Percentiles rank a stretch among this genome's conserved stretches.
Evolutionary conservation across 495 filamentous ascomycete species (phyloP).

Genomic region (Polyplosphaeria fusca): DNA sequence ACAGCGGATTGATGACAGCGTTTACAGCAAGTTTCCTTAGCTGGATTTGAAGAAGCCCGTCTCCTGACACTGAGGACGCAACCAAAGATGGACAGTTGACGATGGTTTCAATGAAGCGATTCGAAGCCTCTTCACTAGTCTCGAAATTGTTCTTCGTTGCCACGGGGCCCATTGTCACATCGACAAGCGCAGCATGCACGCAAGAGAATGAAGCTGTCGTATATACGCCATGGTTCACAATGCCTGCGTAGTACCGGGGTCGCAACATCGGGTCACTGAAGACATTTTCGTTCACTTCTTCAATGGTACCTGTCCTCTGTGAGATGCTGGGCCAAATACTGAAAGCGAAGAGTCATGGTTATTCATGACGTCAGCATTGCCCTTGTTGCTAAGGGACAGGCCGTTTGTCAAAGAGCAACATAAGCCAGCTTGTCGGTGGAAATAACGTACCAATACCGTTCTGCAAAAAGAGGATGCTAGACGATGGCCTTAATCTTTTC

Average conservation of each 20-base stretch:
- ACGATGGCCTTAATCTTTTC: neutral
- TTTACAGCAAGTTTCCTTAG: conserved; percentile 15
- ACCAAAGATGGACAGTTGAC: neutral
- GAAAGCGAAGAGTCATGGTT: neutral
- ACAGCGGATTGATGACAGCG: conserved; percentile 16
- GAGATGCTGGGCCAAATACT: neutral
- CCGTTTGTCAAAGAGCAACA: too few species aligned
- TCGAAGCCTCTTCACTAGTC: too few species aligned
- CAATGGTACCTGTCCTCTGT: conserved; percentile 10
- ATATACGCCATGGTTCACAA: conserved; percentile 22
- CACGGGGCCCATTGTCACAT: neutral
- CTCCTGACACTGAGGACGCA: neutral
- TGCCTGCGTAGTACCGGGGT: conserved; percentile 6
- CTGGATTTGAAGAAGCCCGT: conserved; percentile 5
- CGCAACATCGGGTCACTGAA: neutral
- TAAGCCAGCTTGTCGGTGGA: neutral
- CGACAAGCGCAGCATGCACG: conserved; percentile 5
- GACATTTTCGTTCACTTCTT: neutral
- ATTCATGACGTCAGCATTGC: neutral
- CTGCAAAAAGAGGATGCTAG: conserved; percentile 10
- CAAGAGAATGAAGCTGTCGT: conserved; percentile 5
- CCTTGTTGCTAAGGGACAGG: too few species aligned
- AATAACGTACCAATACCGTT: conserved; percentile 15
- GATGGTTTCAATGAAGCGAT: neutral
- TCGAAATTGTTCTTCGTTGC: neutral